Percentiles rank a stretch among this genome's conserved stretches.
phyloP scores from a whole-genome alignment of 768 basidiomycete genomes.

The Filobasidium wieringae region DNA sequence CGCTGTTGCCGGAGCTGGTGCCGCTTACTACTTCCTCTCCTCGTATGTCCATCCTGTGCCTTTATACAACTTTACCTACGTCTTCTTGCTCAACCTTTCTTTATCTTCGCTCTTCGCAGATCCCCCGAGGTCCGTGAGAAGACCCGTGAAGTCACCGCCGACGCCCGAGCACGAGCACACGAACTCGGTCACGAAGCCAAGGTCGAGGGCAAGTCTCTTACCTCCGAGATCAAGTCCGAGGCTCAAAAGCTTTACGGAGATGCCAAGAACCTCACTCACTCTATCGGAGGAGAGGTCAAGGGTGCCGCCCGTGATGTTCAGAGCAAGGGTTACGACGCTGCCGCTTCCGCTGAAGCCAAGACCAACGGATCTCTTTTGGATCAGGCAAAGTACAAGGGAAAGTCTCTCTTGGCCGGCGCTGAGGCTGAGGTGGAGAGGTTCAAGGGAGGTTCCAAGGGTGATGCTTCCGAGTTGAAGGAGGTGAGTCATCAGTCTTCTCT shows the following conservation, averaged over 20 bases:
- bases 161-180: constrained; percentile 4
- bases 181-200: constrained; percentile 6
- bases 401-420: constrained; percentile 1
- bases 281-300: constrained; percentile 3
- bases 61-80: not conserved
- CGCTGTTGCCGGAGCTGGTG: constrained; percentile 11
- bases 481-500: not conserved
- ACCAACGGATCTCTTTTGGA: not conserved
- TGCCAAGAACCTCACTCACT: constrained; percentile 6
- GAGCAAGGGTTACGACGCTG: constrained; percentile 5
- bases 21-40: constrained; percentile 15
- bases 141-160: constrained; percentile 4
- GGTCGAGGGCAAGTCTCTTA: not conserved
- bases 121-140: not conserved
- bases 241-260: constrained; percentile 11
- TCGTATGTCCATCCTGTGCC: not conserved
- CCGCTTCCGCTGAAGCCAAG: not conserved
- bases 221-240: constrained; percentile 2
- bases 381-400: constrained; percentile 8
- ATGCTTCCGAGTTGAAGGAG: constrained; percentile 10
- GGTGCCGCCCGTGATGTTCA: constrained; percentile 11
- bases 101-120: not conserved
- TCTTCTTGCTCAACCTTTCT: not conserved
- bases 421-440: constrained; percentile 6
- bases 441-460: constrained; percentile 3